These are phyloP conservation scores for Ormosia emarginata DNA, from an alignment of 306 rosid species.

Conservation along the genomic window DNA sequence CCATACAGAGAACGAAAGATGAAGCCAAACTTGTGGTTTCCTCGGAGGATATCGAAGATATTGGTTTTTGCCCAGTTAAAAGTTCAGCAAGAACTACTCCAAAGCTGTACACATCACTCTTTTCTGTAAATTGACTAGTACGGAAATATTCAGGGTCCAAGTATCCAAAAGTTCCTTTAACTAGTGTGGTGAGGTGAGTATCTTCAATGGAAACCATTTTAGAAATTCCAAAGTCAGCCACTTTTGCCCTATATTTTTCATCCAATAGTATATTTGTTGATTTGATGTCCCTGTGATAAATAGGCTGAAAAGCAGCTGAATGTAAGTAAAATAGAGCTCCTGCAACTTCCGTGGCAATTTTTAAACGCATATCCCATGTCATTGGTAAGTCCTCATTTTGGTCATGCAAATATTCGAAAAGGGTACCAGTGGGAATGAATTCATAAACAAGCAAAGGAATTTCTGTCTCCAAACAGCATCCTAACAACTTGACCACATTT, in stretches of 20 bases:
- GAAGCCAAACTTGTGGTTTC: constrained; percentile 23
- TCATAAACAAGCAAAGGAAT: constrained; percentile 35
- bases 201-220: constrained; percentile 24
- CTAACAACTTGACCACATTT: constrained; percentile 36
- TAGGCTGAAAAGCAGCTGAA: constrained; percentile 27
- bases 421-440: constrained; percentile 32
- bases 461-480: constrained; percentile 32
- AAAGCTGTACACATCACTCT: constrained; percentile 26
- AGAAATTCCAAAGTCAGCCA: constrained; percentile 30
- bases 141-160: constrained; percentile 34
- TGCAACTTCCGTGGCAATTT: constrained; percentile 23
- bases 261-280: constrained; percentile 33
- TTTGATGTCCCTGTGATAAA: constrained; percentile 37
- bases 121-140: constrained; percentile 31
- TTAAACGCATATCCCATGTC: constrained; percentile 34
- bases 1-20: constrained; percentile 14
- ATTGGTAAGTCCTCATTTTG: constrained; percentile 19
- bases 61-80: neutral
- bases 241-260: constrained; percentile 22
- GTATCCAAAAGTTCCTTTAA: constrained; percentile 33
- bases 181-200: constrained; percentile 32
- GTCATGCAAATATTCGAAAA: constrained; percentile 17
- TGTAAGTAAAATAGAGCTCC: constrained; percentile 34
- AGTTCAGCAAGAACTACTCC: constrained; percentile 21
- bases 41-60: neutral